Percentiles rank a stretch among this genome's conserved stretches.
Evolutionary conservation across 176 grass and related monocot genomes (phyloP).

Genomic region (Poa pratensis): DNA sequence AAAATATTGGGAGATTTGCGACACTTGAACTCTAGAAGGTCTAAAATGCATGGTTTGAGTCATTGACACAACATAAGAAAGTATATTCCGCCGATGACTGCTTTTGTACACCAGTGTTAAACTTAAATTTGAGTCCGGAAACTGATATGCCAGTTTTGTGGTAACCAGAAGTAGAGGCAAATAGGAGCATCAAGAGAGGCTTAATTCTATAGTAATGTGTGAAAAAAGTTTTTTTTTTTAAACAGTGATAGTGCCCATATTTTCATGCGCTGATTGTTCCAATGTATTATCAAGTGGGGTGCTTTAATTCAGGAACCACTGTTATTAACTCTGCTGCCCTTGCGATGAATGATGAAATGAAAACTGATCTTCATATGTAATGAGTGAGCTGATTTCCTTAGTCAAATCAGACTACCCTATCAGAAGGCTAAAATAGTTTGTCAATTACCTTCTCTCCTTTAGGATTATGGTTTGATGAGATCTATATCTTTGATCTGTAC

Average conservation of each 20-base stretch:
- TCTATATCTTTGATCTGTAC: background rate
- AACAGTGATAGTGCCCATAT: background rate
- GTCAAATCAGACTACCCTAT: slow-evolving; percentile 7
- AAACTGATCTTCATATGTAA: background rate
- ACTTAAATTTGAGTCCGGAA: background rate
- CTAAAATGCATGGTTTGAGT: background rate
- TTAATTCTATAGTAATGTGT: background rate
- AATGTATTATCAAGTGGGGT: background rate
- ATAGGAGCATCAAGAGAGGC: background rate
- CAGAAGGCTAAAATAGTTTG: background rate
- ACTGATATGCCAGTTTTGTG: background rate
- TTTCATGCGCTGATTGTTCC: background rate
- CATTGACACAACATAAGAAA: background rate
- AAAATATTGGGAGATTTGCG: background rate
- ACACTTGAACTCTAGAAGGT: background rate
- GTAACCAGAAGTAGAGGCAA: background rate
- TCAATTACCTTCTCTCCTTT: background rate
- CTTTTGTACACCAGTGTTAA: background rate
- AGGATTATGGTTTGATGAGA: background rate
- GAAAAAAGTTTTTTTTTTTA: background rate
- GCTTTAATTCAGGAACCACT: background rate
- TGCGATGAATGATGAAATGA: slow-evolving; percentile 14
- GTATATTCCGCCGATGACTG: background rate
- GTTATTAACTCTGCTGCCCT: background rate
- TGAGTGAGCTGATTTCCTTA: background rate